Conservation (phyloP, 2,329 filamentous ascomycete species). For the Sclerotinia nivalis region DNA sequence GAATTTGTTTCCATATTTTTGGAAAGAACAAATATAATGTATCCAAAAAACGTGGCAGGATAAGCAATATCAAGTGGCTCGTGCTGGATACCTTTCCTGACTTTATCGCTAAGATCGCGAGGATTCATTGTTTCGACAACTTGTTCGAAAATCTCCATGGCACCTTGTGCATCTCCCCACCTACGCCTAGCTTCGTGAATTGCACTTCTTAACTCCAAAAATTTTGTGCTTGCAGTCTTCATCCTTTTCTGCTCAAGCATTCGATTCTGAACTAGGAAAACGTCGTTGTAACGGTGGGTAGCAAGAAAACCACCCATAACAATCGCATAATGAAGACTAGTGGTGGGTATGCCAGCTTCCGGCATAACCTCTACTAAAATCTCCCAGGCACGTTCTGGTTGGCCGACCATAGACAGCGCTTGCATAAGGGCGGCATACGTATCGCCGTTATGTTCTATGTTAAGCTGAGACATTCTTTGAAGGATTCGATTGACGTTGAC, state of each 20-base stretch:
- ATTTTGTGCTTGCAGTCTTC: conserved; percentile 47
- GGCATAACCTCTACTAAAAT: conserved; percentile 54
- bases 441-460: conserved; percentile 53
- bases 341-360: conserved; percentile 46
- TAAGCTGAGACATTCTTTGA: conserved; percentile 53
- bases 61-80: conserved; percentile 37
- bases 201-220: conserved; percentile 44
- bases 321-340: conserved; percentile 54
- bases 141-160: conserved; percentile 36
- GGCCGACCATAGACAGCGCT: conserved; percentile 52
- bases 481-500: conserved; percentile 55
- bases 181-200: conserved; percentile 9
- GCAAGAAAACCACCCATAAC: conserved; percentile 51
- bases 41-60: conserved; percentile 50
- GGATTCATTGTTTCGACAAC: conserved; percentile 32
- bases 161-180: conserved; percentile 23
- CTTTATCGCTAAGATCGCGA: conserved; percentile 33
- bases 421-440: conserved; percentile 65
- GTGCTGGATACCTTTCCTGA: conserved; percentile 33
- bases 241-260: conserved; percentile 46
- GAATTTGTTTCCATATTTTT: conserved; percentile 48
- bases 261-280: conserved; percentile 47
- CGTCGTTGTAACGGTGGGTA: conserved; percentile 46
- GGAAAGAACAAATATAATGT: conserved; percentile 57
- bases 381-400: conserved; percentile 56